phyloP scores from a whole-genome alignment of 306 rosid genomes.

The Quercus gilva region DNA sequence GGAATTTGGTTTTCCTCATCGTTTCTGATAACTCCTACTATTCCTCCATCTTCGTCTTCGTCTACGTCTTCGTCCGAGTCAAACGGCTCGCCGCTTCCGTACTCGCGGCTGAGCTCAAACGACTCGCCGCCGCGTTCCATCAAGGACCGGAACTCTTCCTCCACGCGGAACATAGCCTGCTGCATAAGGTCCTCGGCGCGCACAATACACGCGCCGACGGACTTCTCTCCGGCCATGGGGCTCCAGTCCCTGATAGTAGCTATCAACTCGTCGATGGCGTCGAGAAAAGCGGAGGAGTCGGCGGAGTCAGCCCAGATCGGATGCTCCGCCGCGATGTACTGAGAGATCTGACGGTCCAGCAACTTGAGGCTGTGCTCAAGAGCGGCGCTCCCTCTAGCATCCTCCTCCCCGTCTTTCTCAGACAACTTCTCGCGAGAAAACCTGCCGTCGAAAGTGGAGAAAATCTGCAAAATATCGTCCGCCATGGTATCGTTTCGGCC shows the following conservation, averaged over 20 bases:
- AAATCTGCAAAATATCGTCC: conserved; percentile 85
- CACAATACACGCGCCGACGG: conserved; percentile 48
- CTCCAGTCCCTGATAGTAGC: conserved; percentile 69
- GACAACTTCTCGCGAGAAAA: conserved; percentile 85
- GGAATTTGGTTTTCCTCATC: conserved; percentile 55
- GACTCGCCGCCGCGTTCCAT: conserved; percentile 93
- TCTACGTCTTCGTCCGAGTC: conserved; percentile 71
- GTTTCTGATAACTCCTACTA: conserved; percentile 24
- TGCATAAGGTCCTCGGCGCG: conserved; percentile 86
- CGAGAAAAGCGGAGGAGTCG: conserved; percentile 70
- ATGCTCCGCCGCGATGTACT: conserved; percentile 53
- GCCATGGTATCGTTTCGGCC: conserved; percentile 77
- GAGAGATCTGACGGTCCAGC: conserved; percentile 79
- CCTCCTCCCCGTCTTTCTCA: conserved; percentile 39
- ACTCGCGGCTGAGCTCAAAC: conserved; percentile 49
- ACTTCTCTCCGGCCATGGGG: conserved; percentile 57
- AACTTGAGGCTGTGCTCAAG: conserved; percentile 69
- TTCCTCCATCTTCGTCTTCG: conserved; percentile 42
- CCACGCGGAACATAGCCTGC: conserved; percentile 87
- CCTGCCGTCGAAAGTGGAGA: conserved; percentile 88
- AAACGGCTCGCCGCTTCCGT: conserved; percentile 43
- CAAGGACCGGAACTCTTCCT: conserved; percentile 83
- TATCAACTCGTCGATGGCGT: conserved; percentile 70
- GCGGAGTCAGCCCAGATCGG: conserved; percentile 83
- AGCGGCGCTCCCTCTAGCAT: conserved; percentile 46